A percentile compares a stretch with the other conserved stretches of the same genome.
These are phyloP conservation scores for Fusarium sp. DNA, from an alignment of 2,329 filamentous ascomycete genomes.

Conservation along the genomic window DNA sequence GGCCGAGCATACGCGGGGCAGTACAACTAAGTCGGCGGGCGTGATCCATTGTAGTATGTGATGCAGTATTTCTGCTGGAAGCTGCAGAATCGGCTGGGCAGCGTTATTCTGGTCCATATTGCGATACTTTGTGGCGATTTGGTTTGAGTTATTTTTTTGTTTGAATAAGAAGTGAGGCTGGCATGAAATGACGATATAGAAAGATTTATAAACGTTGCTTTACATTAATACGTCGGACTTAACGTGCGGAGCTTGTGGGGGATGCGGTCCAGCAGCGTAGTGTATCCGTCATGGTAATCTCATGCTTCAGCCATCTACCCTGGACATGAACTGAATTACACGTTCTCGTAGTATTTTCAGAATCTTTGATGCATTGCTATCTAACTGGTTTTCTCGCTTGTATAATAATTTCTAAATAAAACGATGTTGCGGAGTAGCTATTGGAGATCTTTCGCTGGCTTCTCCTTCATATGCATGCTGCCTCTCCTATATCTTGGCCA, in stretches of 20 bases:
- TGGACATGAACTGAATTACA: background rate
- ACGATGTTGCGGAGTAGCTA: background rate
- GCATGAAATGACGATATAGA: constrained; percentile 36
- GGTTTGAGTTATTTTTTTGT: constrained; percentile 1
- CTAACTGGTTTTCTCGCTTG: background rate
- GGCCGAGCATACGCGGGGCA: constrained; percentile 65
- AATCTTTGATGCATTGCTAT: background rate
- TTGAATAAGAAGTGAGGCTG: constrained; percentile 10
- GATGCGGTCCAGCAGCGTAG: background rate
- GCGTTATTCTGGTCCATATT: constrained; percentile 19
- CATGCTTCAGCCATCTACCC: constrained; percentile 2
- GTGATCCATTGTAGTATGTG: constrained; percentile 69
- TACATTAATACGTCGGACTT: constrained; percentile 22
- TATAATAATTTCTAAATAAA: background rate
- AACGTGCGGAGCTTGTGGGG: constrained; percentile 33
- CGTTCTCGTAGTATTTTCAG: background rate
- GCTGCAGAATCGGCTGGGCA: constrained; percentile 26
- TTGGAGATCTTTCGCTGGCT: background rate
- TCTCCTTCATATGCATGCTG: too few relatives aligned
- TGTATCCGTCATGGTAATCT: constrained; percentile 1
- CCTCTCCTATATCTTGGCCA: constrained; percentile 38
- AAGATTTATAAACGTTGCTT: constrained; percentile 12
- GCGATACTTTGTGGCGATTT: background rate
- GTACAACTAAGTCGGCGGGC: constrained; percentile 66
- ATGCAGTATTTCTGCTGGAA: constrained; percentile 72